Evolutionary conservation across 2,329 filamentous ascomycete species (phyloP), one percentile per base, ranked within the genome.

Genomic region (Pseudophaeomoniella oleicola): DNA sequence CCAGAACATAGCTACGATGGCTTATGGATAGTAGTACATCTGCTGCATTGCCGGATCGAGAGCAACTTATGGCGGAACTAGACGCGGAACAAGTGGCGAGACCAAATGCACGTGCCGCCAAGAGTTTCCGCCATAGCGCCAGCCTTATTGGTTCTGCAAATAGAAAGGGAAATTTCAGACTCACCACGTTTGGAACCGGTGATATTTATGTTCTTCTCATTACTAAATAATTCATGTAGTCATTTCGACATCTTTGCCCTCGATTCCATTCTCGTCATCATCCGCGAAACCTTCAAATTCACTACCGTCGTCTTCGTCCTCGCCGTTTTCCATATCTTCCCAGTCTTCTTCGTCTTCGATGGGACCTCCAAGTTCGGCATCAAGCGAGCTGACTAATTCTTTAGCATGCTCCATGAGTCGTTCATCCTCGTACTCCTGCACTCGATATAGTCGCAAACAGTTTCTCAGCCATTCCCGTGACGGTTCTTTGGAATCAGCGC

Each of bases 391-490:
- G 3, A 63, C 55, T 34, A 66, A 49, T 37, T 66, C 62, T 30
- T 55, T 33, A 9, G 58, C 58, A 43, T 67, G 61, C 16, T 63
- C 57, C 32, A 54, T 56, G 18, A 67, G 50, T 37, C 51, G 55
- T 15, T 62, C 61, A 43, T 67, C 63, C 37, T 64, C 87, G 54
- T 94, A 96, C 36, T 88, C 77, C 48, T 90, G 71, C 48, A 72
- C 53, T 29, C 73, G 63, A 55, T 83, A 96, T n/a, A 94, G 69
- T 52, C 77, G 77, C 44, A 92, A 64, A 51, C 84, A 83, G 50
- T 81, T 82, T 39, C 74, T 76, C 33, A 96, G 66, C 84, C 87
- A 94, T 50, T 81, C 76, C 37, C 83, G 72, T 70, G 1, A 69
- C 64, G 45, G 71, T 71, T 60, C 74, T 64, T 3, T 54, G 46